phyloP scores from a whole-genome alignment of 768 basidiomycete genomes.

The Lepiota subincarnata region DNA sequence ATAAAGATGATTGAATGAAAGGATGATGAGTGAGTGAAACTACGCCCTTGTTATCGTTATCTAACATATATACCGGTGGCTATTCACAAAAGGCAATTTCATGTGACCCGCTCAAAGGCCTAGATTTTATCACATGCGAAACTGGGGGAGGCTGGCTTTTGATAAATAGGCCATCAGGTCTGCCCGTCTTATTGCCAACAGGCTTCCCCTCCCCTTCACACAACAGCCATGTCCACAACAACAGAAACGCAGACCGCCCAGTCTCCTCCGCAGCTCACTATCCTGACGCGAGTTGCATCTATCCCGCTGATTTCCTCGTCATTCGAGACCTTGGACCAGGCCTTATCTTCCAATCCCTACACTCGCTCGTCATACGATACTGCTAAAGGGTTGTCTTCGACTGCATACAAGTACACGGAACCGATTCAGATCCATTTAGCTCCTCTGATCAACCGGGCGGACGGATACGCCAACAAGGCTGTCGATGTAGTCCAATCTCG shows the following conservation, averaged over 20 bases:
- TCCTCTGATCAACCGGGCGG: constrained; percentile 59
- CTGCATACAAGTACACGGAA: constrained; percentile 59
- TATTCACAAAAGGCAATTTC: too few species aligned
- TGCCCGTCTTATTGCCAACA: background rate
- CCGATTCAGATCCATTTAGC: constrained; percentile 64
- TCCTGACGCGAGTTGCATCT: constrained; percentile 58
- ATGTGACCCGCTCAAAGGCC: too few species aligned
- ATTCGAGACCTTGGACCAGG: constrained; percentile 53
- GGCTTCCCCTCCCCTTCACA: constrained; percentile 1
- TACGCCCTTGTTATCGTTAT: too few species aligned
- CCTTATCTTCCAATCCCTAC: constrained; percentile 54
- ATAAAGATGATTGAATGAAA: too few species aligned
- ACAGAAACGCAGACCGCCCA: constrained; percentile 21
- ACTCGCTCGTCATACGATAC: constrained; percentile 63
- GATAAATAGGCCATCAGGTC: background rate
- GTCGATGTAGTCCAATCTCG: constrained; percentile 69
- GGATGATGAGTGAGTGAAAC: too few species aligned
- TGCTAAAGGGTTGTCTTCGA: constrained; percentile 55
- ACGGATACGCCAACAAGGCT: constrained; percentile 69
- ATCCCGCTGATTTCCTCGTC: constrained; percentile 72
- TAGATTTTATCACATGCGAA: background rate
- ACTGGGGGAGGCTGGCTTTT: background rate
- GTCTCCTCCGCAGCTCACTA: constrained; percentile 52
- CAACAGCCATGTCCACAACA: constrained; percentile 21
- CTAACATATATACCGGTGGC: too few species aligned